A percentile compares a stretch with the other conserved stretches of the same genome.
Conservation (phyloP, 257 asterid genomes). For the Lycium ferocissimum region DNA sequence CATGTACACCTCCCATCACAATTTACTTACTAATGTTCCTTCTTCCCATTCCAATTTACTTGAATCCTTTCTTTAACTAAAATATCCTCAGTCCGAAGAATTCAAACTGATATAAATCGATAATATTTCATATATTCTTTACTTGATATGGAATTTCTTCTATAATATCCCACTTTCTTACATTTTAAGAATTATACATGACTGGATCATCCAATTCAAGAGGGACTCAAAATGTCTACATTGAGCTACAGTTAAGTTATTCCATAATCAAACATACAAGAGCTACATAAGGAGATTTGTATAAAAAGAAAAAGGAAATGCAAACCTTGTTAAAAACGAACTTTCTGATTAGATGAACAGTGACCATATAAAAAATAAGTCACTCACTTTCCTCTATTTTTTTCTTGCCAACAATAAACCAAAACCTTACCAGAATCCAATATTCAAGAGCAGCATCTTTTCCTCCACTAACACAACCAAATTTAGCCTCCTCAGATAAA, state of each 20-base stretch:
- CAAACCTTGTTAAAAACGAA: neutral
- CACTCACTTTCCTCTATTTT: neutral
- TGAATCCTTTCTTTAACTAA: conserved; percentile 8
- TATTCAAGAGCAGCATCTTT: conserved; percentile 13
- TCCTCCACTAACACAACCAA: neutral
- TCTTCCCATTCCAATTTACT: neutral
- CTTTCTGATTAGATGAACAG: conserved; percentile 20
- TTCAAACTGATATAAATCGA: neutral
- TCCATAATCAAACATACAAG: neutral
- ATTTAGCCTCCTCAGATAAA: conserved; percentile 14
- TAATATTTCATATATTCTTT: neutral
- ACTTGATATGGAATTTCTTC: conserved; percentile 15
- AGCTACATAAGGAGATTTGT: neutral
- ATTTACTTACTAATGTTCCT: neutral
- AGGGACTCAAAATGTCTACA: neutral
- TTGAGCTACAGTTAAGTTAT: neutral
- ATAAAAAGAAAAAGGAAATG: conserved; percentile 8
- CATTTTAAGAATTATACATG: neutral
- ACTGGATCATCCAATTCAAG: conserved; percentile 18
- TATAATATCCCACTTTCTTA: neutral
- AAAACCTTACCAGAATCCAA: neutral
- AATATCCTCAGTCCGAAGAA: neutral
- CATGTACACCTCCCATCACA: conserved; percentile 12
- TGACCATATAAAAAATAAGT: neutral
- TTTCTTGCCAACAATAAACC: neutral